These are phyloP conservation scores for Blumeriella jaapii DNA, from an alignment of 2,329 filamentous ascomycete genomes.

Conservation along the genomic window DNA sequence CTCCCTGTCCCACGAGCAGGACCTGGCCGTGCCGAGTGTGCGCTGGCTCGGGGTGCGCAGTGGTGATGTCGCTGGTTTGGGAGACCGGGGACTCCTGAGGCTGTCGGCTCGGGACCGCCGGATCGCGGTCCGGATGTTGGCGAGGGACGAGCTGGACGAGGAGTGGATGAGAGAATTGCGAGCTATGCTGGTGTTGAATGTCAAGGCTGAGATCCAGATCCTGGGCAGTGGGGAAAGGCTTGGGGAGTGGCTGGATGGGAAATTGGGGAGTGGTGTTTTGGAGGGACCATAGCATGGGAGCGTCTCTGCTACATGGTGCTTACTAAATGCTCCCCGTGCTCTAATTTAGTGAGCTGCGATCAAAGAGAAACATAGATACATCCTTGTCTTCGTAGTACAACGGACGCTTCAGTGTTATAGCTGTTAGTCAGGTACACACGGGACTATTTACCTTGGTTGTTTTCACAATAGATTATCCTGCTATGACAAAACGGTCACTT, in stretches of 20 bases:
- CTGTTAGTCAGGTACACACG: no score
- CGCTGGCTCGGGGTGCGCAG: conserved; percentile 50
- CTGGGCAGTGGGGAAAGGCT: conserved; percentile 35
- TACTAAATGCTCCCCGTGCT: no score
- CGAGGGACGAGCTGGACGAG: conserved; percentile 28
- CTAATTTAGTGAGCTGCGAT: background rate
- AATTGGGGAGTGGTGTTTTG: conserved; percentile 5
- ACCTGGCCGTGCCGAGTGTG: conserved; percentile 38
- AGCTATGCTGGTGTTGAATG: conserved; percentile 59
- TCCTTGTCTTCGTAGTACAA: no score
- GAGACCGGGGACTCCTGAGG: conserved; percentile 6
- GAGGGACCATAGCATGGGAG: no score
- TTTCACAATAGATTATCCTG: no score
- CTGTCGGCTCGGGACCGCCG: conserved; percentile 36
- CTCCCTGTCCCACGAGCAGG: conserved; percentile 46
- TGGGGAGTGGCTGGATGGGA: conserved; percentile 23
- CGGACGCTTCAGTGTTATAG: no score
- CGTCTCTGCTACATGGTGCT: no score
- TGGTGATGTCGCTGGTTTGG: conserved; percentile 16
- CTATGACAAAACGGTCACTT: no score
- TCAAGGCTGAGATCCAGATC: conserved; percentile 70
- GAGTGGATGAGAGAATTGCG: conserved; percentile 49
- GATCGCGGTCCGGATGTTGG: conserved; percentile 43
- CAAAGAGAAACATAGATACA: no score
- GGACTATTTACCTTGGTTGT: no score